Evolutionary conservation across 305 asterid species (phyloP).

Genomic region (Andrographis paniculata): DNA sequence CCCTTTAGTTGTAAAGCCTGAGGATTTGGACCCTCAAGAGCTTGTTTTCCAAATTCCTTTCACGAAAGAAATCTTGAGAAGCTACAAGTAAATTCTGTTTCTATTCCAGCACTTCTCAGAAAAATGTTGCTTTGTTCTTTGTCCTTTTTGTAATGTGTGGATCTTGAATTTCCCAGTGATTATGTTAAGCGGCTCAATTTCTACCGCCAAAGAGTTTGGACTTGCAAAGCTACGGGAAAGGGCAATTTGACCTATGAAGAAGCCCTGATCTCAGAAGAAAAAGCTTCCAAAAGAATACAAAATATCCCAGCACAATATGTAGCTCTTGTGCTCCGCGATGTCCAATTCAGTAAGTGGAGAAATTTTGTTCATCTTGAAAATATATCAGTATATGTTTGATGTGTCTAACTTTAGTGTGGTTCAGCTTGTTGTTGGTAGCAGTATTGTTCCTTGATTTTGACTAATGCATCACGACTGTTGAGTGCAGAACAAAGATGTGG

Average conservation of each 20-base stretch:
- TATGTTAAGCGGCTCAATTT: slow-evolving; percentile 71
- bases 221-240: slow-evolving; percentile 92
- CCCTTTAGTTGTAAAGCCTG: slow-evolving; percentile 54
- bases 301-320: slow-evolving; percentile 57
- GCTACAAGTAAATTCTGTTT: slow-evolving; percentile 46
- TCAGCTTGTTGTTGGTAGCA: too few species aligned
- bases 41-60: slow-evolving; percentile 68
- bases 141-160: slow-evolving; percentile 9
- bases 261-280: slow-evolving; percentile 78
- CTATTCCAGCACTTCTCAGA: slow-evolving; percentile 12
- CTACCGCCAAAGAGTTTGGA: slow-evolving; percentile 71
- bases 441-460: slow-evolving; percentile 11
- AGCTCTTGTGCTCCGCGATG: slow-evolving; percentile 55
- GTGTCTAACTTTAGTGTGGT: too few species aligned
- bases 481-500: slow-evolving; percentile 2
- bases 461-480: too few species aligned
- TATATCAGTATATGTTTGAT: too few species aligned
- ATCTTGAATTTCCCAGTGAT: slow-evolving; percentile 43
- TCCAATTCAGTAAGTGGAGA: slow-evolving; percentile 85
- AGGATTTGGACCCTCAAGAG: slow-evolving; percentile 70
- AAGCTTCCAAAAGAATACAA: slow-evolving; percentile 49
- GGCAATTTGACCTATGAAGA: slow-evolving; percentile 79
- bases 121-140: slow-evolving; percentile 1
- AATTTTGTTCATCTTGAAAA: too few species aligned
- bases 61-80: slow-evolving; percentile 86